Percentiles rank a stretch among this genome's conserved stretches.
Evolutionary conservation across 768 basidiomycete species (phyloP).

Genomic region (Pleurotus salmoneostramineus): DNA sequence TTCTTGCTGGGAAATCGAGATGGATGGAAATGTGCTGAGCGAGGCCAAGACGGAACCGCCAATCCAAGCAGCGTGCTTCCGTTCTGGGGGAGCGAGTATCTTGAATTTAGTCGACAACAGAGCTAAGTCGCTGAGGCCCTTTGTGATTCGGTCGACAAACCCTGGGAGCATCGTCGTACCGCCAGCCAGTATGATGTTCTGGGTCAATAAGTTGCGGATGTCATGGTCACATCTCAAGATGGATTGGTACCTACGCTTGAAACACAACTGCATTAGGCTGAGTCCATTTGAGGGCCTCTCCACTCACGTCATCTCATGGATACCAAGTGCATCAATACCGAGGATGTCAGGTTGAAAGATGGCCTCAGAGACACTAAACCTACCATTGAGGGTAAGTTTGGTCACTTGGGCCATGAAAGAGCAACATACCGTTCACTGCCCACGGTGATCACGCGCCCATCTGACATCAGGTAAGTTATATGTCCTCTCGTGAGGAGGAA

Average conservation of each 20-base stretch:
- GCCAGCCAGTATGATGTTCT: constrained; percentile 58
- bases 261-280: not conserved
- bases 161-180: constrained; percentile 56
- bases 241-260: constrained; percentile 57
- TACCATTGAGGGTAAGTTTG: constrained; percentile 41
- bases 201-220: constrained; percentile 47
- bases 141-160: constrained; percentile 57
- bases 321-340: constrained; percentile 84
- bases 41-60: constrained; percentile 84
- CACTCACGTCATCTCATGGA: constrained; percentile 80
- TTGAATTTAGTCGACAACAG: constrained; percentile 94
- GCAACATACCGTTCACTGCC: constrained; percentile 56
- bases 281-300: not conserved
- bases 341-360: constrained; percentile 93
- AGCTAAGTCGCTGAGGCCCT: constrained; percentile 80
- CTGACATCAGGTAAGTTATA: constrained; percentile 73
- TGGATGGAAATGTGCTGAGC: constrained; percentile 91
- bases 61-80: constrained; percentile 95
- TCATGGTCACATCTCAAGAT: constrained; percentile 49
- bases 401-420: constrained; percentile 30
- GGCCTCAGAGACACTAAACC: constrained; percentile 92
- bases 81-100: constrained; percentile 89
- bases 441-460: constrained; percentile 72
- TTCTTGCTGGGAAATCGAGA: constrained; percentile 72
- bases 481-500: constrained; percentile 65